Conservation (phyloP, 306 rosid species). For the Castanea crenata region DNA sequence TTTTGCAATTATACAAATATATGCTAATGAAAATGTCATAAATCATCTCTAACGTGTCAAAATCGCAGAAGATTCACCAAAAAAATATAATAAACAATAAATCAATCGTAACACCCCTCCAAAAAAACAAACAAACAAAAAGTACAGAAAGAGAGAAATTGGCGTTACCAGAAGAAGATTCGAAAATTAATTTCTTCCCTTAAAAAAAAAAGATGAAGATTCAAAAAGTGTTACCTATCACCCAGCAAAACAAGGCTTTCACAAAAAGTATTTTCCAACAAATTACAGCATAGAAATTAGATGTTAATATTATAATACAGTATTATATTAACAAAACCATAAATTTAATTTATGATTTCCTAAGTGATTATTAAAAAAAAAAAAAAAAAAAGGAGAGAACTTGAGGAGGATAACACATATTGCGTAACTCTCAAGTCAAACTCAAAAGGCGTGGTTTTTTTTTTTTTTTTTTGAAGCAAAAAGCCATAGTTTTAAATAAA, state of each 20-base stretch:
- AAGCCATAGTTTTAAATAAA: no score
- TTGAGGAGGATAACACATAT: no score
- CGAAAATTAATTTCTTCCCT: neutral
- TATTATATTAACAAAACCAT: neutral
- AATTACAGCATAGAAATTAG: neutral
- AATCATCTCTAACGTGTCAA: slow-evolving; percentile 3
- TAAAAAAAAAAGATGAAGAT: neutral
- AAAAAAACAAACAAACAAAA: neutral
- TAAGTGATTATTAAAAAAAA: no score
- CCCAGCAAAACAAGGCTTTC: neutral
- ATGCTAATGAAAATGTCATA: neutral
- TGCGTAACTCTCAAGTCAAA: no score
- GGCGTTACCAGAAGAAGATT: neutral
- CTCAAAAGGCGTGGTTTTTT: no score
- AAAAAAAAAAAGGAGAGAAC: no score
- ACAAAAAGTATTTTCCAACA: neutral
- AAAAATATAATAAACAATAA: neutral
- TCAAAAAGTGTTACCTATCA: neutral
- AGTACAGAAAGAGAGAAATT: neutral
- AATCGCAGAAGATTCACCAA: neutral
- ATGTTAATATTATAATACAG: neutral
- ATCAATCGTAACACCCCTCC: neutral
- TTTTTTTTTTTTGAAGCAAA: no score
- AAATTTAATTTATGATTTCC: neutral
- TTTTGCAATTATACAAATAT: neutral